Evolutionary conservation across 495 filamentous ascomycete species (phyloP).

Genomic region (Hyphodiscus hymeniophilus): DNA sequence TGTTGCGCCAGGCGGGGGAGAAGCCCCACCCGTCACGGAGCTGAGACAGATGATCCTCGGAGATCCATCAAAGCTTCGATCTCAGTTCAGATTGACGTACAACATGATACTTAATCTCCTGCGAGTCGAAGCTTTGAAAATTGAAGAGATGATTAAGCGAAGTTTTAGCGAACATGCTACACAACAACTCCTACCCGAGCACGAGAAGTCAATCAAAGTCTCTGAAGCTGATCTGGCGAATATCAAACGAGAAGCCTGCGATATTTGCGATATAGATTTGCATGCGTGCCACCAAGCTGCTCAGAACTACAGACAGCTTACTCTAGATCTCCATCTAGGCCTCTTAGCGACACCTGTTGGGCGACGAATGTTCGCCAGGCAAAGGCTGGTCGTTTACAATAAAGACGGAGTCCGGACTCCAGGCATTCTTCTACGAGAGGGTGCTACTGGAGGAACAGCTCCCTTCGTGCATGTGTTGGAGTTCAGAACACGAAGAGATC

Average conservation of each 20-base stretch:
- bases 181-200: constrained; percentile 86
- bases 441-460: constrained; percentile 46
- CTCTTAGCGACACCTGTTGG: constrained; percentile 68
- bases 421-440: constrained; percentile 72
- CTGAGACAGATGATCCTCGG: constrained; percentile 92
- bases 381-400: constrained; percentile 61
- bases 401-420: constrained; percentile 71
- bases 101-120: constrained; percentile 98
- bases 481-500: constrained; percentile 51
- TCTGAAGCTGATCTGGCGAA: constrained; percentile 86
- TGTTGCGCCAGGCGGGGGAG: constrained; percentile 70
- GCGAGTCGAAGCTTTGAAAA: constrained; percentile 92
- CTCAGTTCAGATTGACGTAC: constrained; percentile 95
- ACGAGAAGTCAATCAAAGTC: constrained; percentile 88
- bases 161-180: constrained; percentile 99
- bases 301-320: constrained; percentile 67
- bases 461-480: constrained; percentile 72
- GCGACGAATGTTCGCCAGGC: constrained; percentile 63
- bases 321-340: constrained; percentile 62
- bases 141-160: constrained; percentile 99
- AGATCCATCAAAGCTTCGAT: constrained; percentile 87
- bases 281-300: constrained; percentile 70
- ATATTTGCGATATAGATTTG: constrained; percentile 73
- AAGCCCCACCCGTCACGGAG: constrained; percentile 77
- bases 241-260: constrained; percentile 77